phyloP scores from a whole-genome alignment of 2,329 filamentous ascomycete species.

The Gyromitra esculenta region DNA sequence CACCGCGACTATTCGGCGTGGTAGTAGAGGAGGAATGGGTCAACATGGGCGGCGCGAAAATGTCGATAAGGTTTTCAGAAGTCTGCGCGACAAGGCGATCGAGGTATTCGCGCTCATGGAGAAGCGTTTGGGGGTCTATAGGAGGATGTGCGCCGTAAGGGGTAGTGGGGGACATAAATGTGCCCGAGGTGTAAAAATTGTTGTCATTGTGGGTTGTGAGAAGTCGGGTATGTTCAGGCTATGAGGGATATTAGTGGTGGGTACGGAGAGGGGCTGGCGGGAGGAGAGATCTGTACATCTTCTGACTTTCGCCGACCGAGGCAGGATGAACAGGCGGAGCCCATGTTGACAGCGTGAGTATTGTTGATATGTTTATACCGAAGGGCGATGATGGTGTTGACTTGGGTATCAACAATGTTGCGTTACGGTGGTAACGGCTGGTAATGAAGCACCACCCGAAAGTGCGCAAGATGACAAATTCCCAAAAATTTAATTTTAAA shows the following conservation, averaged over 20 bases:
- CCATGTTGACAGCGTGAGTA: constrained; percentile 34
- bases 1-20: constrained; percentile 53
- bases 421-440: constrained; percentile 13
- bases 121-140: constrained; percentile 51
- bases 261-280: not conserved
- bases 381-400: constrained; percentile 17
- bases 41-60: constrained; percentile 53
- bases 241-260: constrained; percentile 11
- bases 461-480: constrained; percentile 34
- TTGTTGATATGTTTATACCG: constrained; percentile 30
- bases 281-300: constrained; percentile 42
- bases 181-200: constrained; percentile 37
- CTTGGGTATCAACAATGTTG: not conserved
- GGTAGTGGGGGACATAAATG: constrained; percentile 37
- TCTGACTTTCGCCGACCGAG: constrained; percentile 47
- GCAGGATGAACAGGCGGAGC: constrained; percentile 48
- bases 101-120: constrained; percentile 56
- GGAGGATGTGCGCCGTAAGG: constrained; percentile 37
- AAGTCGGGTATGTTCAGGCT: constrained; percentile 51
- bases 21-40: constrained; percentile 45
- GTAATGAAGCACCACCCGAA: not conserved
- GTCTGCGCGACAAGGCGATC: constrained; percentile 55
- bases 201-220: constrained; percentile 47
- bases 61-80: constrained; percentile 56
- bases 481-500: constrained; percentile 20